Base-by-base conservation (phyloP, 345 rosid species). In the Aethionema arabicum region DNA sequence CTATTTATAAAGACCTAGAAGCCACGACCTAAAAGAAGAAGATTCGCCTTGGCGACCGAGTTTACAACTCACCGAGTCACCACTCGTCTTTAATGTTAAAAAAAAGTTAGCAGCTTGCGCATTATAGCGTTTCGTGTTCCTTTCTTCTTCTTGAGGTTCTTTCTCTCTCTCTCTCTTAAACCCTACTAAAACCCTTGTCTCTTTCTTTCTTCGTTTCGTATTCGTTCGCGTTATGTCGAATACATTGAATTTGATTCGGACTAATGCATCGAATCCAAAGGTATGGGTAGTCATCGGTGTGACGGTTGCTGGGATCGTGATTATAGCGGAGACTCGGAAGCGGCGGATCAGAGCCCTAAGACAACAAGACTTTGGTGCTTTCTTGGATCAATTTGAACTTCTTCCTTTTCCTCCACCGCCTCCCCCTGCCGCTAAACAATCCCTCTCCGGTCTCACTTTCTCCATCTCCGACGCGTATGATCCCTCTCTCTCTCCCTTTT, bases 371-470 rank as follows among this genome's bases (percentile, higher is more conserved):
- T 89, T 83, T 33, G 91, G 95, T 16, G 96, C 95, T 56, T 89
- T 92, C 51, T 35, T 92, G 15, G 74, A 85, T 68, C 83, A 83
- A 57, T 80, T 92, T 55, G 82, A 83, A 72, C 79, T 89, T 12
- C 73, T 80, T 64, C 91, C 95, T 32, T 83, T 76, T 35, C 85
- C 96, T 67, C 96, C 84, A 61, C 91, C 87, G 32, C 91, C 95
- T 58, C 95, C 98, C 16, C 96, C 98, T 6, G 89, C 96, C 21
- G 86, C 95, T 16, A 78, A 54, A 44, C 96, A 77, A 73, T 68
- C 83, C 4, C 89, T 92, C 14, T 73, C 88, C 8, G 85, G 73
- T 38, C 84, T 89, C 36, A 79, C 85, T n/a, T 89, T 92, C 65
- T 86, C 98, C 63, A 66, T 92, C 47, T 68, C 80, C 55, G 98